These are phyloP conservation scores for Aspergillus transmontanensis DNA, from an alignment of 2,329 filamentous ascomycete genomes.

Conservation along the genomic window DNA sequence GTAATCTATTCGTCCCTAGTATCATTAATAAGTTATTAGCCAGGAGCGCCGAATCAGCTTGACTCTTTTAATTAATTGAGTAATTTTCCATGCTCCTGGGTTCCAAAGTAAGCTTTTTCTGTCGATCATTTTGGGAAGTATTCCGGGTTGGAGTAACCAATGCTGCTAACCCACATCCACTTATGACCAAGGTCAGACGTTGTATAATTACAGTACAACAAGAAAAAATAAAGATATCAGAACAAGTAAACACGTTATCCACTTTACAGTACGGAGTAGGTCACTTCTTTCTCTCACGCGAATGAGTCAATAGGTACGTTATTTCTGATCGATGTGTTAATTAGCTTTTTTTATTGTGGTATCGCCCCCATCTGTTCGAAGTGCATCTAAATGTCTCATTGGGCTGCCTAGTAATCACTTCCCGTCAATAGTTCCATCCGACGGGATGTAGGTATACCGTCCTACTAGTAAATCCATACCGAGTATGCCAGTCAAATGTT, in stretches of 20 bases:
- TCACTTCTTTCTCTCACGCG: neutral
- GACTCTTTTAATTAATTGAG: neutral
- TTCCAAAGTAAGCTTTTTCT: conserved; percentile 18
- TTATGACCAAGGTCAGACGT: too few species aligned
- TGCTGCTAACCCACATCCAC: neutral
- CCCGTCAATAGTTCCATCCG: conserved; percentile 21
- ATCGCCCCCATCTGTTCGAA: neutral
- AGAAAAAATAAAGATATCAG: neutral
- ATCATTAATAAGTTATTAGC: neutral
- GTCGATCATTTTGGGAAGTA: conserved; percentile 16
- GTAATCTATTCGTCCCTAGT: neutral
- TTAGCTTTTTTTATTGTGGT: neutral
- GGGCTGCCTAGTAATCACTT: conserved; percentile 12
- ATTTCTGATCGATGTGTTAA: neutral
- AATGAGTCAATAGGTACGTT: neutral
- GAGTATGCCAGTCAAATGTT: neutral
- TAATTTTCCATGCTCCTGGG: conserved; percentile 10
- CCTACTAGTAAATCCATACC: neutral
- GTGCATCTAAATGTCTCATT: conserved; percentile 13
- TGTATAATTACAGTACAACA: neutral
- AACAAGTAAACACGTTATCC: neutral
- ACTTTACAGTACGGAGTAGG: neutral
- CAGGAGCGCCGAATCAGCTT: neutral
- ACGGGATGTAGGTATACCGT: neutral
- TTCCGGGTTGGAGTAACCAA: neutral